A percentile compares a stretch with the other conserved stretches of the same genome.
Evolutionary conservation across 148 eudicot genomes (phyloP).

Genomic region (Diospyros lotus): DNA sequence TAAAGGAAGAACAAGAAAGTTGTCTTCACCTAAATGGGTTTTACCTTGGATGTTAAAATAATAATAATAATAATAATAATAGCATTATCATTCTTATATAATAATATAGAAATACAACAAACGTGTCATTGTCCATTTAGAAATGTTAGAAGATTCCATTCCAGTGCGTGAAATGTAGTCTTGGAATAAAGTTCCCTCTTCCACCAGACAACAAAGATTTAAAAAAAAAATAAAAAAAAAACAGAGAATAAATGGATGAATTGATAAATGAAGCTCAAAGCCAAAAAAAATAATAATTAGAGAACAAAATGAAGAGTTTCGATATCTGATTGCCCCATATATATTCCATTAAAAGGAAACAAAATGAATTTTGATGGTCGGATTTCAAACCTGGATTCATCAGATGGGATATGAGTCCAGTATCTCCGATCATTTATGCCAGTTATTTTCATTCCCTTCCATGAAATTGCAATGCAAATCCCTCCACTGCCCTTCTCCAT

Average conservation of each 20-base stretch:
- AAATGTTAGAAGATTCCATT: not conserved
- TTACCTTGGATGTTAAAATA: too few relatives aligned
- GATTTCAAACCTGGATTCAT: conserved; percentile 53
- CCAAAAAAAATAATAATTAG: not conserved
- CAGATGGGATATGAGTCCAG: conserved; percentile 26
- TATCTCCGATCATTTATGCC: conserved; percentile 43
- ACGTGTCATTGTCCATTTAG: too few relatives aligned
- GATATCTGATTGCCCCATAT: too few relatives aligned
- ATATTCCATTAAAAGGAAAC: too few relatives aligned
- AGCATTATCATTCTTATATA: too few relatives aligned
- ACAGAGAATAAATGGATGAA: not conserved
- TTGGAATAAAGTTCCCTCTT: not conserved
- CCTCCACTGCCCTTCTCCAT: conserved; percentile 53
- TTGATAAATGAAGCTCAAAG: not conserved
- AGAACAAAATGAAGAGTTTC: not conserved
- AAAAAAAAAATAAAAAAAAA: not conserved
- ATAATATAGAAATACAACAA: too few relatives aligned
- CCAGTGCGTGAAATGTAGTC: not conserved
- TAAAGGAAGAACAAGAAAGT: too few relatives aligned
- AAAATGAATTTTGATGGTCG: too few relatives aligned
- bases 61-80: too few relatives aligned
- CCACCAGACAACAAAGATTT: not conserved
- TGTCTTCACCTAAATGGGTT: too few relatives aligned
- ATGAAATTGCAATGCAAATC: conserved; percentile 58
- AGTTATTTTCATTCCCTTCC: conserved; percentile 61